A percentile compares a stretch with the other conserved stretches of the same genome.
These are phyloP conservation scores for Tilletia walkeri DNA, from an alignment of 1,284 basidiomycete species.

Conservation along the genomic window DNA sequence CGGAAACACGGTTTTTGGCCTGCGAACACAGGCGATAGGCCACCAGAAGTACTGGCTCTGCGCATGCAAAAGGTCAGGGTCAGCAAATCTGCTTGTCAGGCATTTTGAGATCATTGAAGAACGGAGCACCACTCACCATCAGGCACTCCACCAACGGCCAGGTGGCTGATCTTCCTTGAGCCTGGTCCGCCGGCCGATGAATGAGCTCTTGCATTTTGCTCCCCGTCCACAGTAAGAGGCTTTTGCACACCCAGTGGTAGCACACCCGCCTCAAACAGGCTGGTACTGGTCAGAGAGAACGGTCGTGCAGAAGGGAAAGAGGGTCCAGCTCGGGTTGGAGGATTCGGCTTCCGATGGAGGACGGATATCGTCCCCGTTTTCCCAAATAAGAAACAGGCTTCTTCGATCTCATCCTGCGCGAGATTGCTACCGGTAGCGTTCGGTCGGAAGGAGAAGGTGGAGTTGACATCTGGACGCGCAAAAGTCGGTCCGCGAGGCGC, in stretches of 20 bases:
- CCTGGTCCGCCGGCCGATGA: background rate
- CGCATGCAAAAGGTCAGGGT: background rate
- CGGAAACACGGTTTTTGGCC: background rate
- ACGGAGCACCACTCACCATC: background rate
- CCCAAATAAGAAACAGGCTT: conserved; percentile 10
- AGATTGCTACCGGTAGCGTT: background rate
- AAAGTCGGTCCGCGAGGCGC: conserved; percentile 7
- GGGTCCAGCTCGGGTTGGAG: background rate
- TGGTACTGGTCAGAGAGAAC: conserved; percentile 8
- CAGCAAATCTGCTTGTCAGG: background rate
- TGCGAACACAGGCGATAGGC: background rate
- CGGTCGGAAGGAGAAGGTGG: background rate
- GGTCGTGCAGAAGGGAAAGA: background rate
- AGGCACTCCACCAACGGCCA: conserved; percentile 7
- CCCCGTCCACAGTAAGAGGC: too few species aligned
- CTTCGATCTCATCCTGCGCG: background rate
- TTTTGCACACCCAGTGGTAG: background rate
- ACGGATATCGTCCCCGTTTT: conserved; percentile 2
- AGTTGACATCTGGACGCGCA: background rate
- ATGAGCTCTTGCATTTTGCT: too few species aligned
- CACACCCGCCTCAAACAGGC: background rate
- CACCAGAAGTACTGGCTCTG: conserved; percentile 13
- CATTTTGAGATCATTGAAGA: background rate
- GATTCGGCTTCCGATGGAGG: background rate
- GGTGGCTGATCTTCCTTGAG: background rate